These are phyloP conservation scores for Torulaspora pretoriensis DNA, from an alignment of 1,139 yeast genomes.

Conservation along the genomic window DNA sequence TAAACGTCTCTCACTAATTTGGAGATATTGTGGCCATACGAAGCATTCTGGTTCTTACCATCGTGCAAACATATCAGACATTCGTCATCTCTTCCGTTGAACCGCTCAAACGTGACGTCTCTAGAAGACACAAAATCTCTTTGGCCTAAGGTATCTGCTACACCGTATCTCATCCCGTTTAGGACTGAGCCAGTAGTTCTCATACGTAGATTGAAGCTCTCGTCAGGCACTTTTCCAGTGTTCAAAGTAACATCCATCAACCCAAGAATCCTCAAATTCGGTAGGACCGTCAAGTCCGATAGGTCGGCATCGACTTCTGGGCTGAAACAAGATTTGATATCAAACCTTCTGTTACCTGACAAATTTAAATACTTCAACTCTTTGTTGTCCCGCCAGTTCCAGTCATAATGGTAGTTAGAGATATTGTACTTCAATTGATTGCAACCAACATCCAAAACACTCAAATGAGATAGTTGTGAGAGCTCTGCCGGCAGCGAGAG, in stretches of 20 bases:
- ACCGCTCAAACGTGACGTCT: conserved; percentile 83
- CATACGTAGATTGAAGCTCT: conserved; percentile 74
- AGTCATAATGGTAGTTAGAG: conserved; percentile 91
- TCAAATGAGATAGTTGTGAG: conserved; percentile 59
- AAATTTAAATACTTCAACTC: conserved; percentile 77
- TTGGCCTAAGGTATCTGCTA: conserved; percentile 79
- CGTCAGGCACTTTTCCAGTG: conserved; percentile 81
- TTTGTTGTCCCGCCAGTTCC: conserved; percentile 93
- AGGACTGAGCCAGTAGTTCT: conserved; percentile 88
- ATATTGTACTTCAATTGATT: conserved; percentile 88
- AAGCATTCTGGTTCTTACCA: conserved; percentile 62
- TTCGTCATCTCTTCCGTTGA: conserved; percentile 74
- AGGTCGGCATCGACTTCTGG: conserved; percentile 42
- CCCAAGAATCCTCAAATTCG: conserved; percentile 70
- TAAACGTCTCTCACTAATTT: conserved; percentile 75
- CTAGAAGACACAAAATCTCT: conserved; percentile 65
- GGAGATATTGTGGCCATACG: conserved; percentile 66
- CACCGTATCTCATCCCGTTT: conserved; percentile 79
- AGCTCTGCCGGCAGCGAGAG: conserved; percentile 88
- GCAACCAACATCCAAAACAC: conserved; percentile 84
- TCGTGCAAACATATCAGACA: conserved; percentile 80
- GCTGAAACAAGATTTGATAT: conserved; percentile 53
- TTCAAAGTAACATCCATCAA: conserved; percentile 93
- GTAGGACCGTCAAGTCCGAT: conserved; percentile 74
- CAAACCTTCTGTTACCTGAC: conserved; percentile 89